Conservation (phyloP, 2,329 filamentous ascomycete species). For the Curvularia sp. region DNA sequence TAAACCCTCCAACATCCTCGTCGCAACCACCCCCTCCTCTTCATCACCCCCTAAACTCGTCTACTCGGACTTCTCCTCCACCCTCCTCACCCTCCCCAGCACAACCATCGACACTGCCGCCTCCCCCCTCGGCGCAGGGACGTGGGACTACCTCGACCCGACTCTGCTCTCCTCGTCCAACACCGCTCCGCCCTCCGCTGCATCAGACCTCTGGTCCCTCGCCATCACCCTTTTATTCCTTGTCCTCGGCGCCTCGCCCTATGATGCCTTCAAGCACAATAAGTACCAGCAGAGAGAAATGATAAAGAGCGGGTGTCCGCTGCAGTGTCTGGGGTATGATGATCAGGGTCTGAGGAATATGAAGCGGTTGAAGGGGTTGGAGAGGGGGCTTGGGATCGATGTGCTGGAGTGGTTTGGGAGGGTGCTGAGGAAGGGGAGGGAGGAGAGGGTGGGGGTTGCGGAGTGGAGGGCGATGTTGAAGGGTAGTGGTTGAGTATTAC, state of each 20-base stretch:
- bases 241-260: slow-evolving; percentile 53
- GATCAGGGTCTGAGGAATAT: slow-evolving; percentile 43
- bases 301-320: slow-evolving; percentile 52
- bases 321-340: slow-evolving; percentile 49
- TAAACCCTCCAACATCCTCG: slow-evolving; percentile 57
- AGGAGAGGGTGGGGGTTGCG: slow-evolving; percentile 41
- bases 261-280: slow-evolving; percentile 49
- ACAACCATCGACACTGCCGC: slow-evolving; percentile 14
- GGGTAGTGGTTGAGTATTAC: background rate
- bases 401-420: slow-evolving; percentile 48
- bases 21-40: slow-evolving; percentile 29
- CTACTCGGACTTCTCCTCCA: slow-evolving; percentile 56
- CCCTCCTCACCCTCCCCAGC: slow-evolving; percentile 28
- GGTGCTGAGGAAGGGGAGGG: slow-evolving; percentile 43
- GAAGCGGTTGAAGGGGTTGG: slow-evolving; percentile 41
- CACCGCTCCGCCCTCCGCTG: slow-evolving; percentile 40
- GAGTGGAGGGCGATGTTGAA: slow-evolving; percentile 37
- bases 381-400: slow-evolving; percentile 30
- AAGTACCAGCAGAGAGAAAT: slow-evolving; percentile 54
- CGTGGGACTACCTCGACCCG: slow-evolving; percentile 57
- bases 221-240: slow-evolving; percentile 55
- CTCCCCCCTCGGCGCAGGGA: slow-evolving; percentile 52
- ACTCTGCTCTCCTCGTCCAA: slow-evolving; percentile 31
- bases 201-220: slow-evolving; percentile 55
- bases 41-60: slow-evolving; percentile 30